phyloP scores from a whole-genome alignment of 83 land plant species.

The Thuja plicata region DNA sequence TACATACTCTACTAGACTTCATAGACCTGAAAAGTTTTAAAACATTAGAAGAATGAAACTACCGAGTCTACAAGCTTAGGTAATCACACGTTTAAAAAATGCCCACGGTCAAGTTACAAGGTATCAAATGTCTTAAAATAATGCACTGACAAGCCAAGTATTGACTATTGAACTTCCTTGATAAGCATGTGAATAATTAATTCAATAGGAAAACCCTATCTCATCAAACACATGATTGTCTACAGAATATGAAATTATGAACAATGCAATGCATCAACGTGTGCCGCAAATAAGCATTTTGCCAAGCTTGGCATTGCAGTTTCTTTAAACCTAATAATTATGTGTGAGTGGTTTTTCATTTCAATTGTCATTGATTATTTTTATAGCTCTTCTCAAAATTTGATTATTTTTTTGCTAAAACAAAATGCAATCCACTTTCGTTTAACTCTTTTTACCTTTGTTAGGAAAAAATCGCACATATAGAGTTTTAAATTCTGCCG shows the following conservation, averaged over 20 bases:
- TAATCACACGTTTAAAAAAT: neutral
- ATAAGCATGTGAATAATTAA: neutral
- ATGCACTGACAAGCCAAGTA: neutral
- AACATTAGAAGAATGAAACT: neutral
- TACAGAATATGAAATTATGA: neutral
- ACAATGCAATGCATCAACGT: neutral
- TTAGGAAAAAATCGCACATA: slow-evolving; percentile 17
- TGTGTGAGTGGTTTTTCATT: neutral
- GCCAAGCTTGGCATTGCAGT: neutral
- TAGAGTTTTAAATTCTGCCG: slow-evolving; percentile 28
- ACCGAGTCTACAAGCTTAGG: neutral
- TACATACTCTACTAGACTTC: neutral
- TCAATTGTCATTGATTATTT: neutral
- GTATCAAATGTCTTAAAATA: neutral
- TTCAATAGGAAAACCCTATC: neutral
- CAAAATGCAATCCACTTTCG: neutral
- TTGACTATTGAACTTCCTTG: neutral
- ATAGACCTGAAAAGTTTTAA: neutral
- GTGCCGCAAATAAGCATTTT: neutral
- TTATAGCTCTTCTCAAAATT: neutral
- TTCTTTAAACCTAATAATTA: neutral
- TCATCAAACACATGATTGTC: neutral
- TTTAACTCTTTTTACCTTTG: slow-evolving; percentile 4
- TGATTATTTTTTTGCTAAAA: neutral
- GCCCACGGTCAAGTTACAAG: neutral